Base-by-base conservation (phyloP, 768 basidiomycete species). In the Cystofilobasidium capitatum region DNA sequence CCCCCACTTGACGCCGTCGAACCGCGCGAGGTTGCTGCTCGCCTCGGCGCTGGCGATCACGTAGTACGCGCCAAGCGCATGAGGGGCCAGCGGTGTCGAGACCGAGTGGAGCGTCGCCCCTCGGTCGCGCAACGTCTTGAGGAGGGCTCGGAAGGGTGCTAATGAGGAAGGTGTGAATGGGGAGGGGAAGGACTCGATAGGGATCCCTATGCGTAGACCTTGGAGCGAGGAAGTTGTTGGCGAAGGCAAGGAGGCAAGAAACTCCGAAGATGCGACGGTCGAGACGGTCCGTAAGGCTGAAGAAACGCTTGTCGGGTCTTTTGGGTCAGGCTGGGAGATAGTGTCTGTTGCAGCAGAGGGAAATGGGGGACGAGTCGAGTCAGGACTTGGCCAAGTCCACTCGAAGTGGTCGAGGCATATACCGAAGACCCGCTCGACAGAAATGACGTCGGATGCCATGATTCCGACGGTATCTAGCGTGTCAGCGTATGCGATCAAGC, bases 21-120 rank as follows among this genome's bases (percentile, higher is more conserved):
- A 98, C 45, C 91, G 80, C 5, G 89, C 90, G 65, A 98, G 79
- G 73, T 93, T 96, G 66, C 90, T 92, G 69, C 88, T 88, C 0
- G 93, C 93, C 74, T 97, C 94, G 0, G 94, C 92, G 69, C 86
- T 88, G 1, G 94, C 88, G 20, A 98, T 82, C n/a, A 96, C 89
- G 73, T 97, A 98, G 79, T 98, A 98, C 16, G 91, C 88, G 64
- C 91, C 90, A 6, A 98, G 81, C 0, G 90, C 89, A 73, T 87
- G 88, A 1, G 75, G 76, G 0, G 84, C 84, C 2, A 79, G 77
- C 0, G 90, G 88, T 14, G 97, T 79, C 12, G 87, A 86, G 0
- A 97, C 85, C 0, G 90, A 82, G 0, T 84, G 76, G 36, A 96
- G 72, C 0, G 79, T 79, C 0, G 89, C 91, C 0, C 92, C 92